A percentile compares a stretch with the other conserved stretches of the same genome.
phyloP scores from a whole-genome alignment of 2,329 filamentous ascomycete genomes.

The Venturia oleaginea region DNA sequence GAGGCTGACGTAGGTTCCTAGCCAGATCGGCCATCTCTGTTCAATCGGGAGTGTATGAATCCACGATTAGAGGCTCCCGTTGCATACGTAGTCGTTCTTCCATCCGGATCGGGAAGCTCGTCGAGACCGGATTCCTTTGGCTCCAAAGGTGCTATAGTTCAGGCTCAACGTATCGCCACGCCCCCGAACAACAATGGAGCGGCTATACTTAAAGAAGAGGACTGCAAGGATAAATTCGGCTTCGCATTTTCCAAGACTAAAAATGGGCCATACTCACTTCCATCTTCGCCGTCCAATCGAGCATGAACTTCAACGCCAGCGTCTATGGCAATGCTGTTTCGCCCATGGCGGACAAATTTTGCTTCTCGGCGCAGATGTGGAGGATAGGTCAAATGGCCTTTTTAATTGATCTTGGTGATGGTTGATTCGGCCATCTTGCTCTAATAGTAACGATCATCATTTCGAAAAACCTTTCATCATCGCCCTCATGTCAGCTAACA shows the following conservation, averaged over 20 bases:
- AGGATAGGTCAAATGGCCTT: slow-evolving; percentile 42
- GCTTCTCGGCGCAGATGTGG: slow-evolving; percentile 38
- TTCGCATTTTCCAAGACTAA: slow-evolving; percentile 37
- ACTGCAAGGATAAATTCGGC: slow-evolving; percentile 35
- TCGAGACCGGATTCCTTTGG: background rate
- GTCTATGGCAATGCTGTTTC: slow-evolving; percentile 40
- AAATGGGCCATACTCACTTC: slow-evolving; percentile 44
- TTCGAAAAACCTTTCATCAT: no score
- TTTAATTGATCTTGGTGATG: no score
- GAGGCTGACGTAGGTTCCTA: no score
- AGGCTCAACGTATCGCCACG: background rate
- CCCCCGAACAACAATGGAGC: background rate
- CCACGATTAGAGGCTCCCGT: no score
- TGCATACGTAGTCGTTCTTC: no score
- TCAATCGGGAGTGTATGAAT: no score
- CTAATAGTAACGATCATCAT: no score
- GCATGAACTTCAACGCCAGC: slow-evolving; percentile 47
- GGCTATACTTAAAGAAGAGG: slow-evolving; percentile 27
- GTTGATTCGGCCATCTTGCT: no score
- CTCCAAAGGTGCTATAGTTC: background rate
- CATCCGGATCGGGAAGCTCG: background rate
- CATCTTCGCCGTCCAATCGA: slow-evolving; percentile 45
- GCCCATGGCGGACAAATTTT: slow-evolving; percentile 36
- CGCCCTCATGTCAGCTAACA: no score
- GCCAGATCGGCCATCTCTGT: no score